These are phyloP conservation scores for Penicillium sp. DNA, from an alignment of 2,329 filamentous ascomycete species.

Conservation along the genomic window DNA sequence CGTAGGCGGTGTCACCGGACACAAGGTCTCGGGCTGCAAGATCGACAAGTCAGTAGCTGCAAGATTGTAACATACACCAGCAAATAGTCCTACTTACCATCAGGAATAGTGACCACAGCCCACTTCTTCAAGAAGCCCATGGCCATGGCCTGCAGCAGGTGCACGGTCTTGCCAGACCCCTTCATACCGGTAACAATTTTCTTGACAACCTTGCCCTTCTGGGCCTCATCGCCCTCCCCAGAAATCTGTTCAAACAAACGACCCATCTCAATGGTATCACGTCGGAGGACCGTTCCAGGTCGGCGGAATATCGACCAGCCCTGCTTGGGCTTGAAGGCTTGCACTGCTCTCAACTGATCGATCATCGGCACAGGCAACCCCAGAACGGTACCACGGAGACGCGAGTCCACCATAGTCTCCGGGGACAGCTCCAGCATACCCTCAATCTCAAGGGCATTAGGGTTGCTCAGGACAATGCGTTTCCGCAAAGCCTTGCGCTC, in stretches of 20 bases:
- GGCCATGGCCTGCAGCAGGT: conserved; percentile 78
- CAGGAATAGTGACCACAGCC: conserved; percentile 85
- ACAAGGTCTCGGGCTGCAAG: conserved; percentile 72
- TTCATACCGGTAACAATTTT: conserved; percentile 71
- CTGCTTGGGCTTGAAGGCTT: conserved; percentile 89
- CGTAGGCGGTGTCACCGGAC: conserved; percentile 77
- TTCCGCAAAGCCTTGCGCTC: conserved; percentile 87
- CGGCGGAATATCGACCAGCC: conserved; percentile 81
- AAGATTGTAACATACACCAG: not conserved
- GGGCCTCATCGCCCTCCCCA: conserved; percentile 31
- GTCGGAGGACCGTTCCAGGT: conserved; percentile 74
- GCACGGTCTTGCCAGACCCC: conserved; percentile 80
- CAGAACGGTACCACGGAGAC: conserved; percentile 64
- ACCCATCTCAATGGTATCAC: conserved; percentile 73
- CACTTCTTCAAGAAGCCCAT: conserved; percentile 79
- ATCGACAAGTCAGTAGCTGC: conserved; percentile 16
- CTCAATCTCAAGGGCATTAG: conserved; percentile 78
- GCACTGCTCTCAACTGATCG: conserved; percentile 75
- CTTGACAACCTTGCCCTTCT: conserved; percentile 44
- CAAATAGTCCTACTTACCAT: conserved; percentile 59
- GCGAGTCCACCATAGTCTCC: conserved; percentile 54
- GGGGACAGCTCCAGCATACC: conserved; percentile 62
- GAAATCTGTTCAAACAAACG: conserved; percentile 59
- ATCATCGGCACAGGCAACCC: conserved; percentile 67
- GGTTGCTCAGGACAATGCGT: conserved; percentile 87